Conservation (phyloP, 495 filamentous ascomycete species). For the Neurospora africana region DNA sequence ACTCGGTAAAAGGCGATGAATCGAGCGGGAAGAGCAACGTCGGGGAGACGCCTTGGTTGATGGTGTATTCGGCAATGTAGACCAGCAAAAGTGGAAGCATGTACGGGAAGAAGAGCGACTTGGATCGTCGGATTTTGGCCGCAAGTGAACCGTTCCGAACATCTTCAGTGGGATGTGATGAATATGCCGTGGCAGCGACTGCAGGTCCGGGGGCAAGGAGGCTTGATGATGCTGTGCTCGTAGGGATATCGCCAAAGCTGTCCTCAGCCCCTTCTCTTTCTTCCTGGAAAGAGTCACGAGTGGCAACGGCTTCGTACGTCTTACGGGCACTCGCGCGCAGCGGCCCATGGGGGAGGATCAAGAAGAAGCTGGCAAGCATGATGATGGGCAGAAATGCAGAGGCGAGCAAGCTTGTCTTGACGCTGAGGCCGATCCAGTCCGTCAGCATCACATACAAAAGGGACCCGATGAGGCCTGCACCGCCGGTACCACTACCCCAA, state of each 20-base stretch:
- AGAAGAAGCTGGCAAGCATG: slow-evolving; percentile 81
- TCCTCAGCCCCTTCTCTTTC: slow-evolving; percentile 27
- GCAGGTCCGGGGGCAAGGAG: slow-evolving; percentile 25
- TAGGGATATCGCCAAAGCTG: slow-evolving; percentile 21
- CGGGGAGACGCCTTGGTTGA: slow-evolving; percentile 86
- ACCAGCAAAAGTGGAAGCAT: slow-evolving; percentile 90
- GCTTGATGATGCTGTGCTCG: slow-evolving; percentile 21
- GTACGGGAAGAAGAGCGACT: slow-evolving; percentile 40
- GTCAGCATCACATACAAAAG: slow-evolving; percentile 80
- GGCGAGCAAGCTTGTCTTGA: slow-evolving; percentile 58
- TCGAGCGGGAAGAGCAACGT: slow-evolving; percentile 77
- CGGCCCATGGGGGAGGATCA: slow-evolving; percentile 56
- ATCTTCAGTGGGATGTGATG: slow-evolving; percentile 2
- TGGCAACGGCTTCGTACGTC: slow-evolving; percentile 33
- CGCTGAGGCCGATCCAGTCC: slow-evolving; percentile 60
- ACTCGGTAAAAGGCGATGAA: slow-evolving; percentile 64
- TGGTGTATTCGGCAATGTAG: slow-evolving; percentile 91
- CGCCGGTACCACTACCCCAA: slow-evolving; percentile 91
- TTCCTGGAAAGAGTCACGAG: slow-evolving; percentile 13
- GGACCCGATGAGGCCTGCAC: slow-evolving; percentile 76
- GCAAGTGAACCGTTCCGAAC: slow-evolving; percentile 29
- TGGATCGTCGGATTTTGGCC: slow-evolving; percentile 33
- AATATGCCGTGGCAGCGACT: slow-evolving; percentile 19
- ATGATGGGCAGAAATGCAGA: slow-evolving; percentile 68
- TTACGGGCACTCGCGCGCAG: slow-evolving; percentile 31